Percentiles rank a stretch among this genome's conserved stretches.
These are phyloP conservation scores for Coemansia sp. DNA, from an alignment of 192 early-diverging fungal genomes.

Conservation along the genomic window DNA sequence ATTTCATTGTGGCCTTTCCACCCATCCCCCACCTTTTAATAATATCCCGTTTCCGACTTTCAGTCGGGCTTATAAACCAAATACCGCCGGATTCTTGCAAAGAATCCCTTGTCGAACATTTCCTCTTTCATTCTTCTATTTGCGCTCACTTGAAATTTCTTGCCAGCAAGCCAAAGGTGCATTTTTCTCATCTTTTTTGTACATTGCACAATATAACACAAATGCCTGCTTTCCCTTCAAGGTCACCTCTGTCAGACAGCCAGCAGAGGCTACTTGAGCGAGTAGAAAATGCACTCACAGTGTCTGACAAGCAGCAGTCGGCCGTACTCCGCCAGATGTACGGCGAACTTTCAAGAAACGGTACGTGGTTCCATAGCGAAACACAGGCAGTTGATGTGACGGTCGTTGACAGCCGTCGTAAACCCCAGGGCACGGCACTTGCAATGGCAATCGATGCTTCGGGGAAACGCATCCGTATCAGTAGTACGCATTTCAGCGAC, in stretches of 20 bases:
- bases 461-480: constrained; percentile 87
- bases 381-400: constrained; percentile 57
- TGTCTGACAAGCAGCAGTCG: constrained; percentile 22
- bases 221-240: constrained; percentile 1
- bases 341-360: constrained; percentile 56
- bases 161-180: neutral
- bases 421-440: constrained; percentile 73
- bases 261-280: constrained; percentile 55
- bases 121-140: too few relatives aligned
- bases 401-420: constrained; percentile 60
- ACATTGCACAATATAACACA: constrained; percentile 3
- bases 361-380: constrained; percentile 60
- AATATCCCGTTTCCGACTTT: too few relatives aligned
- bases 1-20: too few relatives aligned
- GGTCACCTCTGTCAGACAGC: constrained; percentile 36
- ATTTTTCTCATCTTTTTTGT: neutral
- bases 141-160: neutral
- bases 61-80: too few relatives aligned
- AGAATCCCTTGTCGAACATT: too few relatives aligned
- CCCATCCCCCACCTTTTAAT: too few relatives aligned
- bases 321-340: constrained; percentile 43
- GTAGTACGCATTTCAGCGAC: constrained; percentile 67
- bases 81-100: too few relatives aligned
- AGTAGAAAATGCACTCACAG: constrained; percentile 37
- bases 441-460: constrained; percentile 85